phyloP scores from a whole-genome alignment of 306 rosid species.

The Acacia confusa region DNA sequence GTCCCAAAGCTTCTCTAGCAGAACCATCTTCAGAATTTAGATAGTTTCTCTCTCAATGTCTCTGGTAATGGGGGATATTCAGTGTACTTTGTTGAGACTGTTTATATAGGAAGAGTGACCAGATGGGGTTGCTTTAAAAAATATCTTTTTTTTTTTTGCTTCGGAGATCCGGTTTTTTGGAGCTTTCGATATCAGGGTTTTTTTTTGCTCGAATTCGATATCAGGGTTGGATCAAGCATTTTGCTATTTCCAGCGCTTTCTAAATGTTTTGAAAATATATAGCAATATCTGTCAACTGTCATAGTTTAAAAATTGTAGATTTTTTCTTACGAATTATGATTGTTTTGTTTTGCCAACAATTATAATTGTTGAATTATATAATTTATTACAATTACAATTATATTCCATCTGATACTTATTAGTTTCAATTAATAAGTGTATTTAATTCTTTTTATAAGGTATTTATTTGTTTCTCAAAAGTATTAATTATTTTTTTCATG shows the following conservation, averaged over 20 bases:
- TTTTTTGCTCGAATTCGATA: no score
- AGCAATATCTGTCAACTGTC: neutral
- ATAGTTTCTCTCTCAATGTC: neutral
- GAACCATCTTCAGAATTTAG: conserved; percentile 43
- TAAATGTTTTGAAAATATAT: neutral
- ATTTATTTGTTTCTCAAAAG: no score
- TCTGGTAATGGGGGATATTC: neutral
- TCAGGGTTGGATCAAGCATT: neutral
- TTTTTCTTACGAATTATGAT: no score
- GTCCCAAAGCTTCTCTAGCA: conserved; percentile 94
- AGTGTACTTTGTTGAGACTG: no score
- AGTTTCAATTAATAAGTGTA: no score
- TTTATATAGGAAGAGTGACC: conserved; percentile 23
- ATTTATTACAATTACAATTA: no score
- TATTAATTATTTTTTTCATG: no score
- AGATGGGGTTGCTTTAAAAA: conserved; percentile 24
- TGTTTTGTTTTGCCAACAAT: no score
- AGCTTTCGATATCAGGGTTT: neutral
- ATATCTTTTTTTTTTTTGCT: conserved; percentile 29
- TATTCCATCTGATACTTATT: no score
- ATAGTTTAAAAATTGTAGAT: no score
- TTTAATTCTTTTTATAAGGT: no score
- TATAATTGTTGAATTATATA: neutral
- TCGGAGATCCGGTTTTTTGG: no score
- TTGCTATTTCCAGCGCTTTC: conserved; percentile 27